Base-by-base conservation (phyloP, 352 stramenopile species). In the Phytopythium oedochilum region DNA sequence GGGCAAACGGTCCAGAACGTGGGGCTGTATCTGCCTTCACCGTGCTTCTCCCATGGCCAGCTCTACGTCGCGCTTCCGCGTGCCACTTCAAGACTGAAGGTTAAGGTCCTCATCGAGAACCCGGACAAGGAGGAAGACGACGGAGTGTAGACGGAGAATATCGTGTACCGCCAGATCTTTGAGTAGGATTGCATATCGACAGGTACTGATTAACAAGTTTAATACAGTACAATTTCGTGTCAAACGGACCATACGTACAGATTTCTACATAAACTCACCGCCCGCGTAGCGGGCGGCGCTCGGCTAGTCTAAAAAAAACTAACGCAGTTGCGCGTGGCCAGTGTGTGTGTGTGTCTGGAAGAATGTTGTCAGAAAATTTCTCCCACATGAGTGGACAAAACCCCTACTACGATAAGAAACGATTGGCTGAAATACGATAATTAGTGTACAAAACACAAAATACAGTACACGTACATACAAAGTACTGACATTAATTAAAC, bases 1-100 rank as follows among this genome's bases (percentile, higher is more conserved):
- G 60, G 58, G 12, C 66, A 71, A 45, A 70, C 70, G 7, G 43
- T 78, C 18, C 35, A 65, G 8, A 65, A 74, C 8, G 20, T 71
- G 15, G 65, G 56, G 2, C 25, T 78, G 17, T 70, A 63, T 49
- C 35, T 71, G 0, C 53, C 60, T 2, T 57, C 53, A 12, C 55
- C 46, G 5, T 65, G 50, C 49, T 70, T 78, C 29, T 65, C 57
- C 0, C 59, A 70, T 23, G 56, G 65, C 0, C 66, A 78, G 28
- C 38, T 69, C 10, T 71, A 75, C 28, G 59, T 75, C 20, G 66
- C 63, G 11, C 55, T 68, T 8, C 70, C 61, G 5, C 34, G 53
- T 1, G 56, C 61, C 2, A 67, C 31, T 12, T 35, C 59, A n/a
- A 42, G 43, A 43, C 54, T 42, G 3, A 63, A 47, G 14, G 35